These are phyloP conservation scores for Acanthamoeba lenticulata DNA, from an alignment of 208 protist species.

Conservation along the genomic window DNA sequence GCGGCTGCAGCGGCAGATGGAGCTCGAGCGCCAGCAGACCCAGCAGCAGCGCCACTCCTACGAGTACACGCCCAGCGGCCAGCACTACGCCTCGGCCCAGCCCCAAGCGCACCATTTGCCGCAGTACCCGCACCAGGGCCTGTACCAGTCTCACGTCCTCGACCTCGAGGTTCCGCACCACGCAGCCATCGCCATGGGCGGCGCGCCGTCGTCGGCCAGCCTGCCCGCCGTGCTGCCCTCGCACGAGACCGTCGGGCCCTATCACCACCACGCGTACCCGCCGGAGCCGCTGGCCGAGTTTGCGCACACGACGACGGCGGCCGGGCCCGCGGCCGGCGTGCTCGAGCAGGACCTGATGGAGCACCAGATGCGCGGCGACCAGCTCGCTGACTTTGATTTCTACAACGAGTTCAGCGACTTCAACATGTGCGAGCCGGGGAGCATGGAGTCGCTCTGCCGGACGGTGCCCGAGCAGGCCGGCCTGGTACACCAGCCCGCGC, in stretches of 20 bases:
- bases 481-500: no score
- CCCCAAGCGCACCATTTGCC: neutral
- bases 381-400: neutral
- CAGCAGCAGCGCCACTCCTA: neutral
- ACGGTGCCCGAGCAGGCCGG: neutral
- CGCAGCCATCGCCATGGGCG: no score
- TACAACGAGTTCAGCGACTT: constrained; percentile 42
- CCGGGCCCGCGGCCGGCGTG: no score
- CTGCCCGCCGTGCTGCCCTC: neutral
- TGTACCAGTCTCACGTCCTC: neutral
- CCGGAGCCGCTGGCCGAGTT: neutral
- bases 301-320: no score
- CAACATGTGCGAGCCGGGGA: constrained; percentile 11
- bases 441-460: neutral
- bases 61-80: neutral
- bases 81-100: neutral
- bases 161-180: neutral
- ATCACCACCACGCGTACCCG: neutral
- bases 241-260: neutral
- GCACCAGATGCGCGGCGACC: neutral
- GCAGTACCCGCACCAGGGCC: no score
- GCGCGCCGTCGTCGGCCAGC: neutral
- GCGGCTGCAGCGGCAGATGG: neutral
- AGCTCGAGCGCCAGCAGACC: neutral
- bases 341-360: neutral